phyloP scores from a whole-genome alignment of 768 basidiomycete genomes.

The Lepiota subincarnata region DNA sequence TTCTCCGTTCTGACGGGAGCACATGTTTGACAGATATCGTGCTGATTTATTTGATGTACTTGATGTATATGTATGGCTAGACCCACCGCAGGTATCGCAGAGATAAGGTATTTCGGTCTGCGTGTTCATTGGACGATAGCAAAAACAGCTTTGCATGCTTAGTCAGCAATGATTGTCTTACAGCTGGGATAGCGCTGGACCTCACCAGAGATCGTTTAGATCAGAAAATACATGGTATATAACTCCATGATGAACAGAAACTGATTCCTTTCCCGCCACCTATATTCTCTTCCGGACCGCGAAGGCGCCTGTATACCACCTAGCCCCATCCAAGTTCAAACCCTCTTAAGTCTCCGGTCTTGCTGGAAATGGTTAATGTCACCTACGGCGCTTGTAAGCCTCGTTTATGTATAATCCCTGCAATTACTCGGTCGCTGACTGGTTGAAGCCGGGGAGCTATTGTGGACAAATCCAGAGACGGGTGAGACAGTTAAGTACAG shows the following conservation, averaged over 20 bases:
- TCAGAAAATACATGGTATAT: not conserved
- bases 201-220: not conserved
- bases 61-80: too few relatives aligned
- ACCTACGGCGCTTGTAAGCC: constrained; percentile 27
- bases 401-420: not conserved
- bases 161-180: constrained; percentile 1
- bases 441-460: constrained; percentile 10
- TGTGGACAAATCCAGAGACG: not conserved
- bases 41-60: too few relatives aligned
- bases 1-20: too few relatives aligned
- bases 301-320: not conserved
- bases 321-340: not conserved
- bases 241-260: not conserved
- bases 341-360: not conserved
- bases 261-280: not conserved
- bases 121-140: constrained; percentile 15
- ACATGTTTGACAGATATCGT: too few relatives aligned
- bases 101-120: not conserved
- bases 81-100: too few relatives aligned
- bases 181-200: not conserved
- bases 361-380: constrained; percentile 31
- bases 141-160: not conserved
- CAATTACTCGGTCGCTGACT: not conserved
- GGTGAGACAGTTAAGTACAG: constrained; percentile 29
- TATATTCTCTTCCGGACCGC: not conserved